These are phyloP conservation scores for Suillus hirtellus DNA, from an alignment of 768 basidiomycete genomes.

Conservation along the genomic window DNA sequence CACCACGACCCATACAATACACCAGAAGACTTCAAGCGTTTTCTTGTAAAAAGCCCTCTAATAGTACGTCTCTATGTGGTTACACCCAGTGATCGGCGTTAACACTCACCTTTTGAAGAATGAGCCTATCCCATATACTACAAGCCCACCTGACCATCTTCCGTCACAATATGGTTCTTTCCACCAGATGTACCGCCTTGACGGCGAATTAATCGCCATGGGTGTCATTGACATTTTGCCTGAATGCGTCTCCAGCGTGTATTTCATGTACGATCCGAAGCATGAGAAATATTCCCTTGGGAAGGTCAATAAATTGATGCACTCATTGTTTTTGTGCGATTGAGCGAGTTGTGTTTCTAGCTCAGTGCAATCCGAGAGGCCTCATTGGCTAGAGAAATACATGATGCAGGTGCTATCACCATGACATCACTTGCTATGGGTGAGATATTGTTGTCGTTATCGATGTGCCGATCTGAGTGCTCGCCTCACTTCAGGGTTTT, in stretches of 20 bases:
- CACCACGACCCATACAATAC: conserved; percentile 66
- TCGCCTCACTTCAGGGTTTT: conserved; percentile 63
- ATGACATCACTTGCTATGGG: conserved; percentile 88
- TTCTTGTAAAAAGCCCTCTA: conserved; percentile 81
- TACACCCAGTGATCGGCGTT: not conserved
- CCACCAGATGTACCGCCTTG: conserved; percentile 85
- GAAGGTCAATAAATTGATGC: conserved; percentile 53
- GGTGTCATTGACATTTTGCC: conserved; percentile 91
- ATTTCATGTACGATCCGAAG: conserved; percentile 83
- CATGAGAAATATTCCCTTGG: conserved; percentile 76
- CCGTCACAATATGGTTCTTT: conserved; percentile 88
- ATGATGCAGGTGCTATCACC: conserved; percentile 59
- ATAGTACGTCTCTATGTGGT: conserved; percentile 43
- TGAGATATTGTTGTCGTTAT: conserved; percentile 30
- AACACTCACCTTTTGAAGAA: conserved; percentile 37
- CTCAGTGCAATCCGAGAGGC: conserved; percentile 84
- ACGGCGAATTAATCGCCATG: conserved; percentile 81
- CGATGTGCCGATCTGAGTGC: not conserved
- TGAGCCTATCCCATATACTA: conserved; percentile 60
- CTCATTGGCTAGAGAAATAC: conserved; percentile 73
- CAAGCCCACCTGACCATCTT: conserved; percentile 51
- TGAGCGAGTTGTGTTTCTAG: conserved; percentile 36
- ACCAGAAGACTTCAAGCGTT: conserved; percentile 58
- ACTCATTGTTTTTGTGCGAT: not conserved
- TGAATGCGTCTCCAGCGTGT: conserved; percentile 77